Percentiles rank a stretch among this genome's conserved stretches.
Conservation (phyloP, 306 rosid genomes). For the Datisca glomerata region DNA sequence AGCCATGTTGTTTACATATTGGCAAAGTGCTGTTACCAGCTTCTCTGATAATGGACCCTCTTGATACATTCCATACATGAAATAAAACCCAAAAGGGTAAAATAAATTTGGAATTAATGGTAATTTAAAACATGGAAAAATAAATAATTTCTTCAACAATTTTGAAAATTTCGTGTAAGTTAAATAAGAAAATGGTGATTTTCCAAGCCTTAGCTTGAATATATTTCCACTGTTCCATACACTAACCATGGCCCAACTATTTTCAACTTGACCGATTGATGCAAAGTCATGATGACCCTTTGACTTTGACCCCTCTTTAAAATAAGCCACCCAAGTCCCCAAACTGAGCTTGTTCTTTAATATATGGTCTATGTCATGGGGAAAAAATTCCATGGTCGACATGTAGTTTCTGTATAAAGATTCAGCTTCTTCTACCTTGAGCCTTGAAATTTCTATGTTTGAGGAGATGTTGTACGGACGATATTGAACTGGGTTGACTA, state of each 20-base stretch:
- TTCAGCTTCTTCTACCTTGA: conserved; percentile 70
- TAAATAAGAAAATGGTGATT: conserved; percentile 60
- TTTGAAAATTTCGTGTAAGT: conserved; percentile 49
- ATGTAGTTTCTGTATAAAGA: conserved; percentile 53
- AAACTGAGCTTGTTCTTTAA: conserved; percentile 56
- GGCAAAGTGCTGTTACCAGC: conserved; percentile 52
- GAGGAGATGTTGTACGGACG: conserved; percentile 26
- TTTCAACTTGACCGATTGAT: conserved; percentile 23
- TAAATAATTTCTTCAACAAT: conserved; percentile 44
- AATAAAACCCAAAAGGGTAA: conserved; percentile 79
- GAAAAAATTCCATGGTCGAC: conserved; percentile 63
- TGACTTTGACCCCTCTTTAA: conserved; percentile 29
- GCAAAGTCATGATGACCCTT: conserved; percentile 19
- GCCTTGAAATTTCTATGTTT: conserved; percentile 33
- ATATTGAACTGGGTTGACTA: conserved; percentile 62
- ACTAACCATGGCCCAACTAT: conserved; percentile 77
- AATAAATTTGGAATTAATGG: conserved; percentile 55
- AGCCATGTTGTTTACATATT: conserved; percentile 70
- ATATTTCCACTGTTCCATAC: conserved; percentile 80
- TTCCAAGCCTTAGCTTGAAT: conserved; percentile 59
- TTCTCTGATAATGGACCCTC: conserved; percentile 70
- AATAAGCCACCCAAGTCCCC: conserved; percentile 87
- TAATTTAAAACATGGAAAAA: conserved; percentile 71
- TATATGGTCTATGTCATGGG: conserved; percentile 53
- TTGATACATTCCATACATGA: conserved; percentile 63